Evolutionary conservation across 2,329 filamentous ascomycete species (phyloP).

Genomic region (Dryadomyces quercivorus): DNA sequence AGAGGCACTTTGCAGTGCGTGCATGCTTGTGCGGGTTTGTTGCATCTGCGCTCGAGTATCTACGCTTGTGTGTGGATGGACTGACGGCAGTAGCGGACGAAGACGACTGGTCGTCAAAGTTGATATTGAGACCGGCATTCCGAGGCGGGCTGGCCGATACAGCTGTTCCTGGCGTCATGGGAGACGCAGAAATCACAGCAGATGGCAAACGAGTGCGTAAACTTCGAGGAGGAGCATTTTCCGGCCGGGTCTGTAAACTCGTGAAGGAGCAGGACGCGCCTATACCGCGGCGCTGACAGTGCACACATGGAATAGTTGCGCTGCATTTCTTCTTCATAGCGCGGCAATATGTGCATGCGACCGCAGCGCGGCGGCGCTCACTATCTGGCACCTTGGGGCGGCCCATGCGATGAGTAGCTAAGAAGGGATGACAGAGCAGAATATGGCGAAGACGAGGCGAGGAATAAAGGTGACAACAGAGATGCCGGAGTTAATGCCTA

Average conservation of each 20-base stretch:
- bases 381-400: constrained; percentile 2
- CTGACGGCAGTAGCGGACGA: background rate
- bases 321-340: constrained; percentile 9
- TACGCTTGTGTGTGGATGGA: background rate
- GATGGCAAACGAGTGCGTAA: background rate
- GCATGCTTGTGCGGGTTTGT: background rate
- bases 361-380: constrained; percentile 6
- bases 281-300: constrained; percentile 5
- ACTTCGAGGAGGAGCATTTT: no score
- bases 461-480: no score
- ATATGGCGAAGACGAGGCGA: no score
- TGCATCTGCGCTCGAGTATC: background rate
- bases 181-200: background rate
- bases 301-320: constrained; percentile 5
- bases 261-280: background rate
- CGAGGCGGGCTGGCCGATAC: background rate
- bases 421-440: no score
- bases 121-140: background rate
- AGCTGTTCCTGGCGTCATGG: background rate
- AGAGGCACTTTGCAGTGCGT: background rate
- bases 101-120: background rate
- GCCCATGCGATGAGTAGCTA: background rate
- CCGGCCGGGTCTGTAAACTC: background rate
- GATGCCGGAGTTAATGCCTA: no score
- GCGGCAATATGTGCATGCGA: constrained; percentile 8